Base-by-base conservation (phyloP, 169 alveolate genomes). In the Hepatocystis sp. region DNA sequence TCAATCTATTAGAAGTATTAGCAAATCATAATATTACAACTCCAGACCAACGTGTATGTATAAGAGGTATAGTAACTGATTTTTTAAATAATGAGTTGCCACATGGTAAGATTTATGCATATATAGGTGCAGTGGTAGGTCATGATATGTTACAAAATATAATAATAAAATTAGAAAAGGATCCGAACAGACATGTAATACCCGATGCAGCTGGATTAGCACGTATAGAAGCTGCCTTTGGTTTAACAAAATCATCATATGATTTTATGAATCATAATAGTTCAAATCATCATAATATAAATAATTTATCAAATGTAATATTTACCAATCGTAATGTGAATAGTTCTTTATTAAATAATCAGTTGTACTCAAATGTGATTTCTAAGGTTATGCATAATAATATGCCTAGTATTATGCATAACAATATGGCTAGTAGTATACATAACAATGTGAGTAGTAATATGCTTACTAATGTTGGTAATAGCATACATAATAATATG, bases 1-100 rank as follows among this genome's bases (percentile, higher is more conserved):
- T 95, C 53, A 93, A 92, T 47, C 64, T 95, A 86, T 88, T 95
- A 28, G 96, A 91, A 64, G 96, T 91, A 27, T 60, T 95, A 56
- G 95, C 97, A 39, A 94, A 93, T 52, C 96, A 94, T 52, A 92
- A 93, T 44, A 88, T 95, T 32, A 95, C 98, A 0, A 95, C 98
- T 1, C 96, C 96, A 4, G 95, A 94, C 52, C 98, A 95, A 91
- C 76, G 98, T n/a, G 94, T 93, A 66, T 93, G 96, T 85, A 95
- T 95, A 34, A 84, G 98, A 27, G 97, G 96, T 17, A 90, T 93
- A 13, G 95, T 95, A 0, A 93, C 97, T 3, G 95, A 93, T 67
- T 95, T 94, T 55, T 86, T 95, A 51, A 91, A 92, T 84, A 95
- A 95, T 68, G 95, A 95, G 67, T 89, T 95, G 10, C 96, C 94